phyloP scores from a whole-genome alignment of 2,329 filamentous ascomycete genomes.

The Parafenestella ontariensis region DNA sequence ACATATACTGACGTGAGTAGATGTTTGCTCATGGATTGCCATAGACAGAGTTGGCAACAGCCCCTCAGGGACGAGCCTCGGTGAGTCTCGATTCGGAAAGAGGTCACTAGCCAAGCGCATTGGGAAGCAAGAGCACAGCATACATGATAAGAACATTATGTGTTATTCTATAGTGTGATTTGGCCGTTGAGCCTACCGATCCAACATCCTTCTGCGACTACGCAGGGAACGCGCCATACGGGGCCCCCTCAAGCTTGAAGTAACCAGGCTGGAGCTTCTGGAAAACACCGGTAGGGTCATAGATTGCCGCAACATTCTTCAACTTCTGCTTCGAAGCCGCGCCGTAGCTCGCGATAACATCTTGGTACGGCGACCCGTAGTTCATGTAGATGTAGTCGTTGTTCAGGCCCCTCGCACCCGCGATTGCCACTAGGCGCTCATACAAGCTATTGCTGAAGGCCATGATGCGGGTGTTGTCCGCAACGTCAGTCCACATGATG shows the following conservation, averaged over 20 bases:
- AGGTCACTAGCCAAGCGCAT: not conserved
- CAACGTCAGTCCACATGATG: conserved; percentile 29
- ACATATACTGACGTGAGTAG: too few relatives aligned
- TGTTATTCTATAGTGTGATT: not conserved
- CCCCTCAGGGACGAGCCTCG: too few relatives aligned
- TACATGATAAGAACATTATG: not conserved
- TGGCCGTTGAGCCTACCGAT: too few relatives aligned
- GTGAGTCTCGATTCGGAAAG: too few relatives aligned
- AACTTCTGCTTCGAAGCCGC: conserved; percentile 39
- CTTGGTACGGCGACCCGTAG: conserved; percentile 54
- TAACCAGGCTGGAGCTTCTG: conserved; percentile 28
- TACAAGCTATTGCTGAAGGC: conserved; percentile 29
- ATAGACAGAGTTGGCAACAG: too few relatives aligned
- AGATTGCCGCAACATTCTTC: conserved; percentile 18
- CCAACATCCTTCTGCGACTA: not conserved
- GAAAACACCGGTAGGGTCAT: conserved; percentile 27
- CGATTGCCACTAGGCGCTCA: conserved; percentile 15
- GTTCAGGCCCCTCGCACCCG: conserved; percentile 13
- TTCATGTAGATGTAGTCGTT: conserved; percentile 54
- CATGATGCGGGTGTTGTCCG: conserved; percentile 33
- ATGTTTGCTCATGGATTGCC: too few relatives aligned
- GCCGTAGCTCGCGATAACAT: conserved; percentile 53
- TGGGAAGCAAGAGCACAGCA: not conserved
- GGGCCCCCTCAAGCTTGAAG: conserved; percentile 31
- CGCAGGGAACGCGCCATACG: conserved; percentile 16